Evolutionary conservation across 768 basidiomycete species (phyloP).

Genomic region (Nevesoporus exiguus): DNA sequence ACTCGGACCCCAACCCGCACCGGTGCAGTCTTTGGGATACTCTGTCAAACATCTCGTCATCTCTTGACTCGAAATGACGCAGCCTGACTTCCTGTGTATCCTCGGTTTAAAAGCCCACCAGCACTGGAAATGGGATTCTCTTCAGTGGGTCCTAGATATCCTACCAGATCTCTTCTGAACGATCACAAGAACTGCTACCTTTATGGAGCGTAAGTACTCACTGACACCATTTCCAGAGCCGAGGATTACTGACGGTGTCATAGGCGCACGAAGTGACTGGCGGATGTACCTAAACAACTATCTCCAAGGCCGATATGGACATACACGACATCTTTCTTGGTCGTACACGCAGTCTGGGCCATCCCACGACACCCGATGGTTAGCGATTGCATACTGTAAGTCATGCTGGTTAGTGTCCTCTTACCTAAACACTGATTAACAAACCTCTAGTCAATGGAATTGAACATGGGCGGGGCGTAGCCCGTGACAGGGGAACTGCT

Average conservation of each 20-base stretch:
- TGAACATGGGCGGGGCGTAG: conserved; percentile 26
- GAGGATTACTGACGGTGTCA: conserved; percentile 3
- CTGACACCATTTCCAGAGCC: neutral
- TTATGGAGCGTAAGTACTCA: conserved; percentile 19
- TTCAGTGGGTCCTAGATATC: conserved; percentile 9
- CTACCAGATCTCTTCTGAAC: conserved; percentile 2
- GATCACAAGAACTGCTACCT: neutral
- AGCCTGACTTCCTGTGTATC: conserved; percentile 22
- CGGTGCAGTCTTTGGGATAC: conserved; percentile 5
- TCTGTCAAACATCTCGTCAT: conserved; percentile 18
- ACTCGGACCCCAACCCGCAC: conserved; percentile 5
- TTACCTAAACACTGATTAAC: neutral
- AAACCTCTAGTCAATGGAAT: conserved; percentile 22
- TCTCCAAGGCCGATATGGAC: conserved; percentile 32
- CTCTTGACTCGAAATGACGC: conserved; percentile 25
- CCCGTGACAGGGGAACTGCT: conserved; percentile 26
- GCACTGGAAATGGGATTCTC: neutral
- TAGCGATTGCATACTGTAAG: conserved; percentile 27
- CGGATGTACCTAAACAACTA: conserved; percentile 30
- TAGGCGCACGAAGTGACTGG: conserved; percentile 25
- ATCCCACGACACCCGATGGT: conserved; percentile 24
- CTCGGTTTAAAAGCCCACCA: conserved; percentile 22
- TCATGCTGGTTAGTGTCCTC: neutral
- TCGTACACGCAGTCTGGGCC: conserved; percentile 18
- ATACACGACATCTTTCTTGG: conserved; percentile 27